These are phyloP conservation scores for Epichloe elymi DNA, from an alignment of 2,329 filamentous ascomycete genomes.

Conservation along the genomic window DNA sequence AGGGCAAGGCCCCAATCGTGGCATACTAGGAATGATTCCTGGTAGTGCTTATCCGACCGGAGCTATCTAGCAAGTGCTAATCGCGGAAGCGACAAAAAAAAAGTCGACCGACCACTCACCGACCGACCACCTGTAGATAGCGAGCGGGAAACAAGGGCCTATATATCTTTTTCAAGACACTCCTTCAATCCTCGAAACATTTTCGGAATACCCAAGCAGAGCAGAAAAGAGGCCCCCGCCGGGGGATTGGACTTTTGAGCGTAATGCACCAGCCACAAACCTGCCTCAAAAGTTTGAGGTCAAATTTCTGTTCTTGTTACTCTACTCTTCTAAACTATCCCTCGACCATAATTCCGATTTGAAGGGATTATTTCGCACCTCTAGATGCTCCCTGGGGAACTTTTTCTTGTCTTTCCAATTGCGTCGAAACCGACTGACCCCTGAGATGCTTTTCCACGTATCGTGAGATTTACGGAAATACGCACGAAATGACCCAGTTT, in stretches of 20 bases:
- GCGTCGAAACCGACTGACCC: background rate
- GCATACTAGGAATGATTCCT: conserved; percentile 34
- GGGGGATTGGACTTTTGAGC: background rate
- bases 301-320: background rate
- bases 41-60: conserved; percentile 37
- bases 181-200: background rate
- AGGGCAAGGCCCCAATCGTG: conserved; percentile 13
- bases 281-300: background rate
- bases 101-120: background rate
- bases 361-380: background rate
- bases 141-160: background rate
- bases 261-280: background rate
- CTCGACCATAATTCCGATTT: background rate
- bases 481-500: background rate
- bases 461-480: background rate
- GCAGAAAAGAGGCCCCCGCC: background rate
- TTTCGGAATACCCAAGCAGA: background rate
- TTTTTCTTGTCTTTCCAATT: background rate
- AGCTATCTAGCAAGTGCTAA: conserved; percentile 3
- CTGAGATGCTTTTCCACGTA: background rate
- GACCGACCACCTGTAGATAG: background rate
- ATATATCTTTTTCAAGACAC: background rate
- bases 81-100: background rate
- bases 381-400: background rate
- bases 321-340: background rate